phyloP scores from a whole-genome alignment of 352 stramenopile genomes.

The Globisporangium canariense region DNA sequence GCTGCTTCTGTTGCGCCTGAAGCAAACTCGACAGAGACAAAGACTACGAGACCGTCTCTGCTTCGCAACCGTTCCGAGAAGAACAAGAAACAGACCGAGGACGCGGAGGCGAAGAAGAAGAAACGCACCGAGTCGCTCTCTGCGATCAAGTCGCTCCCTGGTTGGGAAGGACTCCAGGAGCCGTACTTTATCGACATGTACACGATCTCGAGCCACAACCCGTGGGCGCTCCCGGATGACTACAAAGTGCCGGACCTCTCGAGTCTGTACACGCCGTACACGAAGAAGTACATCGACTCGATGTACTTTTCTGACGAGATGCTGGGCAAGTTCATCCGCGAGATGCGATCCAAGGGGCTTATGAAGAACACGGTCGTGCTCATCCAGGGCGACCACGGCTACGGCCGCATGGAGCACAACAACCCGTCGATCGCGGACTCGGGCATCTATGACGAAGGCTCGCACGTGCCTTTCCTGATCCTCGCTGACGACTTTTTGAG shows the following conservation, averaged over 20 bases:
- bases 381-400: too few species aligned
- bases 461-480: constrained; percentile 60
- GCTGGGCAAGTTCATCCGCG: constrained; percentile 16
- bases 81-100: not conserved
- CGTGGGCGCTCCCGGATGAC: constrained; percentile 45
- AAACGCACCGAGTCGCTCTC: not conserved
- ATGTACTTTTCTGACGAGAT: constrained; percentile 70
- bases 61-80: not conserved
- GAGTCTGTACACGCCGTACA: constrained; percentile 55
- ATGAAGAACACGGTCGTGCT: too few species aligned
- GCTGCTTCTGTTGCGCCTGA: too few species aligned
- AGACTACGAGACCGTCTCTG: not conserved
- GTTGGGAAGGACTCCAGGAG: constrained; percentile 56
- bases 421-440: constrained; percentile 65
- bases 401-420: too few species aligned
- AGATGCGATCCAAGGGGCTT: too few species aligned
- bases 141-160: constrained; percentile 17
- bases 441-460: constrained; percentile 59
- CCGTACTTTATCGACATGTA: constrained; percentile 83
- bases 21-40: not conserved
- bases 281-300: constrained; percentile 68
- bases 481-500: constrained; percentile 61
- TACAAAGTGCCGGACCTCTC: constrained; percentile 48
- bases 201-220: constrained; percentile 71
- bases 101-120: not conserved